Evolutionary conservation across 345 rosid species (phyloP).

Genomic region (Nephelium lappaceum): DNA sequence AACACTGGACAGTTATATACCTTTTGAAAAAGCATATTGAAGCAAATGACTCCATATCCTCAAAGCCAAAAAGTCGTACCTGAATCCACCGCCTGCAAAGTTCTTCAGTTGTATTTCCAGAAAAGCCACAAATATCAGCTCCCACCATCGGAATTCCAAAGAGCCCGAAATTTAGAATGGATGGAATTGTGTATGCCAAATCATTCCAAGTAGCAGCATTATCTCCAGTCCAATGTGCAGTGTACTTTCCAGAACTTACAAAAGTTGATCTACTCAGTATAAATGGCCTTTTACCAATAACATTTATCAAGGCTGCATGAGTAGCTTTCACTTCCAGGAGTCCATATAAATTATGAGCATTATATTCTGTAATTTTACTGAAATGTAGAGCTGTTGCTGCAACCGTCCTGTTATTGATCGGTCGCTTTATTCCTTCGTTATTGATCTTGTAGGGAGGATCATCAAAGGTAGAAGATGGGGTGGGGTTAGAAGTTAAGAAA

Average conservation of each 20-base stretch:
- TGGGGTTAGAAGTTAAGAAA: conserved; percentile 38
- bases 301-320: background rate
- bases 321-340: conserved; percentile 42
- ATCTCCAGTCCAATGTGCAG: conserved; percentile 3
- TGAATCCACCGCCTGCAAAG: conserved; percentile 1
- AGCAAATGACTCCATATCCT: background rate
- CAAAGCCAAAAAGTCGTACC: background rate
- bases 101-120: background rate
- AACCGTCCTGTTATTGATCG: conserved; percentile 30
- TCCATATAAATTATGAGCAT: conserved; percentile 50
- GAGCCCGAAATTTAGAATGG: background rate
- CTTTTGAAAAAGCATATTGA: background rate
- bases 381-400: conserved; percentile 41
- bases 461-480: conserved; percentile 37
- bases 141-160: conserved; percentile 4
- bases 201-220: conserved; percentile 1
- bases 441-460: conserved; percentile 15
- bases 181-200: conserved; percentile 5
- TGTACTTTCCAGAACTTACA: background rate
- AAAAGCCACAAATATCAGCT: background rate
- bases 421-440: conserved; percentile 20
- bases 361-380: conserved; percentile 35
- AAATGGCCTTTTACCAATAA: conserved; percentile 2
- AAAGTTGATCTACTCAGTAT: conserved; percentile 4
- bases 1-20: too few species aligned